Conservation (phyloP, 2,329 filamentous ascomycete species). For the Capronia americana region DNA sequence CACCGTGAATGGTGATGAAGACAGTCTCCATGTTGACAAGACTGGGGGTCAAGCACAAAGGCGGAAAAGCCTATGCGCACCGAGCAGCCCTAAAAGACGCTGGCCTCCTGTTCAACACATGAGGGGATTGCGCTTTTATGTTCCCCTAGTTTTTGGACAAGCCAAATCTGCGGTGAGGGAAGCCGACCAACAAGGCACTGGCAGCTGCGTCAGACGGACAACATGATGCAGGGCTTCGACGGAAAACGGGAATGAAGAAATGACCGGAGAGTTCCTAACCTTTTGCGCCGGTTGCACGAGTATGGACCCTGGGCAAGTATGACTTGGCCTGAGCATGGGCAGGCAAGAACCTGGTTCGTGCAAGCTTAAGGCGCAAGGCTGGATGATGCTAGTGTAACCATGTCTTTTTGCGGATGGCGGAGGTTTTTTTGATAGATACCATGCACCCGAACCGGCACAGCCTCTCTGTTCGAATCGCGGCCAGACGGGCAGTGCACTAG, state of each 20-base stretch:
- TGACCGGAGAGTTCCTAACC: neutral
- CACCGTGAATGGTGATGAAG: constrained; percentile 90
- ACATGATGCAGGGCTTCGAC: neutral
- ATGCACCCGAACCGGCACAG: neutral
- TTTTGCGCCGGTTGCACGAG: constrained; percentile 4
- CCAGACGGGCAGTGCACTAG: neutral
- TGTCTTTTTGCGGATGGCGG: neutral
- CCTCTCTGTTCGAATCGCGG: neutral
- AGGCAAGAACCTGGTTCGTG: neutral
- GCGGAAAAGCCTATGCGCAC: constrained; percentile 27
- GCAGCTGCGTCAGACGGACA: neutral
- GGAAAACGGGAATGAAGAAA: constrained; percentile 3
- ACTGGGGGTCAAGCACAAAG: constrained; percentile 22
- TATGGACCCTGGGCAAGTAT: constrained; percentile 10
- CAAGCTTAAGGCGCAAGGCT: constrained; percentile 14
- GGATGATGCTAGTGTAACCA: constrained; percentile 8
- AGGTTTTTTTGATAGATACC: neutral
- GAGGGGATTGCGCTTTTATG: constrained; percentile 17
- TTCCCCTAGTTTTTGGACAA: neutral
- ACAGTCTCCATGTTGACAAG: constrained; percentile 72
- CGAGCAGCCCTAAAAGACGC: constrained; percentile 40
- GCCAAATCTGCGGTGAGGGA: neutral
- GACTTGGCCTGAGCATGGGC: constrained; percentile 2
- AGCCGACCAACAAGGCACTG: neutral
- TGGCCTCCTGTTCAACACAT: constrained; percentile 28